Evolutionary conservation across 1,139 yeast genomes (phyloP).

Genomic region (Pneumocystis sp.): DNA sequence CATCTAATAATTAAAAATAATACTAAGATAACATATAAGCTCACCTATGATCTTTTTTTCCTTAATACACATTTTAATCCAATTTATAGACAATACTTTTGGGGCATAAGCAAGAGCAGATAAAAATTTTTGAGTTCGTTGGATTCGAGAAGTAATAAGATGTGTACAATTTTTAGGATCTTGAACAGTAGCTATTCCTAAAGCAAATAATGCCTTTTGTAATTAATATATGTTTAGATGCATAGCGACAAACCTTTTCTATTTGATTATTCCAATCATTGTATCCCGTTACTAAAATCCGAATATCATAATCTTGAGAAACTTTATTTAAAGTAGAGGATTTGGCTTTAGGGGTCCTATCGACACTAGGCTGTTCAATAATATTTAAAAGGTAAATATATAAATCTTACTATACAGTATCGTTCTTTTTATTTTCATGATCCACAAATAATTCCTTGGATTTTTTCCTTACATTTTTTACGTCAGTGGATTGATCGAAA

Average conservation of each 20-base stretch:
- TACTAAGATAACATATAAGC: not conserved
- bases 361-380: not conserved
- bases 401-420: not conserved
- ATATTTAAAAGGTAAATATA: not conserved
- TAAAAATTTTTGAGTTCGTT: slow-evolving; percentile 77
- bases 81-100: slow-evolving; percentile 25
- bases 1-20: slow-evolving; percentile 17
- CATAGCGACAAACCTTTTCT: not conserved
- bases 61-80: slow-evolving; percentile 21
- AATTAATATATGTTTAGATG: slow-evolving; percentile 15
- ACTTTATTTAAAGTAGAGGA: not conserved
- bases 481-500: not conserved
- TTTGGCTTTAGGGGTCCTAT: not conserved
- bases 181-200: slow-evolving; percentile 22
- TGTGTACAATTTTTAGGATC: slow-evolving; percentile 23
- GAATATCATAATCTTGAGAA: not conserved
- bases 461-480: not conserved
- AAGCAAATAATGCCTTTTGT: slow-evolving; percentile 15
- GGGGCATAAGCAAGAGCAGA: slow-evolving; percentile 30
- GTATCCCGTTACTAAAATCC: slow-evolving; percentile 1
- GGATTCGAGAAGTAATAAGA: slow-evolving; percentile 54
- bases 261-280: slow-evolving; percentile 6
- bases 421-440: not conserved
- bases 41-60: slow-evolving; percentile 10
- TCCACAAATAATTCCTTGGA: slow-evolving; percentile 18